phyloP scores from a whole-genome alignment of 768 basidiomycete genomes.

The Mycena maculata region DNA sequence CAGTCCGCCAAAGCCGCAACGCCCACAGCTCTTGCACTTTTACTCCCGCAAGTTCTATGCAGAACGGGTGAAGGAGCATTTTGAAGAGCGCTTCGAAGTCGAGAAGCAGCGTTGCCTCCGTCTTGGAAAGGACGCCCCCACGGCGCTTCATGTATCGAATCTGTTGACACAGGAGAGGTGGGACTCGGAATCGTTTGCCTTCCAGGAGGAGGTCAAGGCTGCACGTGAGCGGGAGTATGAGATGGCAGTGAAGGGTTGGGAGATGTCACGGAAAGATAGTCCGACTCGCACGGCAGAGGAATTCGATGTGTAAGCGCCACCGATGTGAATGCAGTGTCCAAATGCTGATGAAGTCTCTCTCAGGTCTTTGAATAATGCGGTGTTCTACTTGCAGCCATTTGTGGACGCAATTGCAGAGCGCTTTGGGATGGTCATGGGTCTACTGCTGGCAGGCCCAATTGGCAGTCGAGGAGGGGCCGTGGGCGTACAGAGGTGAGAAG shows the following conservation, averaged over 20 bases:
- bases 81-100: background rate
- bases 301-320: too few relatives aligned
- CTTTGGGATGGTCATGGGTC: background rate
- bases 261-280: slow-evolving; percentile 3
- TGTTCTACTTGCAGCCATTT: slow-evolving; percentile 5
- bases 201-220: background rate
- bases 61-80: background rate
- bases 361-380: slow-evolving; percentile 2
- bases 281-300: background rate
- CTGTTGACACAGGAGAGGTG: background rate
- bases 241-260: background rate
- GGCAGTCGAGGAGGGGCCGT: background rate
- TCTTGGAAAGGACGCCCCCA: background rate
- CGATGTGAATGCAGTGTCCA: too few relatives aligned
- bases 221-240: background rate
- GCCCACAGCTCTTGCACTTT: background rate
- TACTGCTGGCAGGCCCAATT: slow-evolving; percentile 1
- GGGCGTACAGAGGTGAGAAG: slow-evolving; percentile 3
- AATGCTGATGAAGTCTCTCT: background rate
- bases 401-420: background rate
- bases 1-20: slow-evolving; percentile 2
- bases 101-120: background rate
- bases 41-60: slow-evolving; percentile 11
- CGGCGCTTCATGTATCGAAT: background rate
- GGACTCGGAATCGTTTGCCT: background rate